Evolutionary conservation across 202 grass and related monocot species (phyloP).

Genomic region (Zoysia matrella): DNA sequence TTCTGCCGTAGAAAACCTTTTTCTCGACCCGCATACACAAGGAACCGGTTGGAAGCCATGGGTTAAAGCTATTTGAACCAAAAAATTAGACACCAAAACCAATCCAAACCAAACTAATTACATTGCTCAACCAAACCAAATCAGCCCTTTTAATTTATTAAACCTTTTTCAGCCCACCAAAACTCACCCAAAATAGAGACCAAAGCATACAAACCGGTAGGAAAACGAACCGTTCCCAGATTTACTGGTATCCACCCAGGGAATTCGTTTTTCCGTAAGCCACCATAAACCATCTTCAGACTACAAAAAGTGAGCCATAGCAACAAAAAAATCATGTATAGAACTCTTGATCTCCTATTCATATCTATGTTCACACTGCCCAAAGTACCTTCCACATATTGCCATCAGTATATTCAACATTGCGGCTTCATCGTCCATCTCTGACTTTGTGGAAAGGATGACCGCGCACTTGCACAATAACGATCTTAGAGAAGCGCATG

Average conservation of each 20-base stretch:
- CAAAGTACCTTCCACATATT: slow-evolving; percentile 75
- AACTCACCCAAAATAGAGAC: too few species aligned
- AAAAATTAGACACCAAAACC: too few species aligned
- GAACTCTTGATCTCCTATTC: not conserved
- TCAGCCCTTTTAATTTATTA: too few species aligned
- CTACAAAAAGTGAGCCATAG: not conserved
- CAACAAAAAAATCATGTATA: not conserved
- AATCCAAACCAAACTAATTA: too few species aligned
- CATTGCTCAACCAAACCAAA: too few species aligned
- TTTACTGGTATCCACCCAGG: not conserved
- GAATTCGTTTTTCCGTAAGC: not conserved
- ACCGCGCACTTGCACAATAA: slow-evolving; percentile 72
- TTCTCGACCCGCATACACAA: too few species aligned
- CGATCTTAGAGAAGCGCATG: slow-evolving; percentile 68
- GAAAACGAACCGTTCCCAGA: not conserved
- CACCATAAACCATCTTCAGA: not conserved
- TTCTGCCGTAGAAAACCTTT: too few species aligned
- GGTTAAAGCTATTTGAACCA: too few species aligned
- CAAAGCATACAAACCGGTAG: not conserved
- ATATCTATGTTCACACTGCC: slow-evolving; percentile 57
- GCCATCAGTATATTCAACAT: slow-evolving; percentile 83
- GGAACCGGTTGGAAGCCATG: too few species aligned
- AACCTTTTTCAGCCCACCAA: too few species aligned
- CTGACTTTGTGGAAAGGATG: slow-evolving; percentile 50
- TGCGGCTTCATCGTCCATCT: slow-evolving; percentile 66